Evolutionary conservation across 345 rosid genomes (phyloP).

Genomic region (Iberis pinnata): DNA sequence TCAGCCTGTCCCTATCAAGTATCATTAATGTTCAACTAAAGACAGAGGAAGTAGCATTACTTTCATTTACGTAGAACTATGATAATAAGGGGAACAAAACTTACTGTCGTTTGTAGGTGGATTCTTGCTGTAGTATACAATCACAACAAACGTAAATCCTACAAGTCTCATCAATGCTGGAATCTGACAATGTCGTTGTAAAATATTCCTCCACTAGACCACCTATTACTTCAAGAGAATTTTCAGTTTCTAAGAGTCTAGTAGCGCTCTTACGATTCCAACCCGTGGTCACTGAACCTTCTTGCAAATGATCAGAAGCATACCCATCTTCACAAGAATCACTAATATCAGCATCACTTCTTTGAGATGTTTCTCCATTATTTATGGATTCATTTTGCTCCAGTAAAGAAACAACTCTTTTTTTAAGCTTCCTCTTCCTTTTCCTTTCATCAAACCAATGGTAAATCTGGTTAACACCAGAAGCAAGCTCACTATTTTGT

Average conservation of each 20-base stretch:
- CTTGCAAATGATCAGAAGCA: conserved; percentile 23
- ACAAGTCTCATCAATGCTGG: conserved; percentile 54
- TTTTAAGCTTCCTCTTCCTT: conserved; percentile 49
- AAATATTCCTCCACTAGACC: conserved; percentile 59
- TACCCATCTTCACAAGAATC: conserved; percentile 25
- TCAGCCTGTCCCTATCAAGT: conserved; percentile 8
- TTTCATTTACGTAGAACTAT: conserved; percentile 16
- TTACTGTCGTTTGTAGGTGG: conserved; percentile 53
- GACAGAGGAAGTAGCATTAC: conserved; percentile 10
- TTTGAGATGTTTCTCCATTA: conserved; percentile 33
- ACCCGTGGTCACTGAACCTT: conserved; percentile 14
- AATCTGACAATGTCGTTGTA: conserved; percentile 48
- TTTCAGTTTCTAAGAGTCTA: conserved; percentile 26
- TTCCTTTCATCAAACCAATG: conserved; percentile 43
- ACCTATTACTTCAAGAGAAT: conserved; percentile 32
- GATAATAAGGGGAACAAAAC: conserved; percentile 12
- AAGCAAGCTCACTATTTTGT: conserved; percentile 35
- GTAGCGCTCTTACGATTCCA: conserved; percentile 16
- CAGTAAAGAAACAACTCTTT: conserved; percentile 45
- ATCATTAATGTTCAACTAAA: conserved; percentile 5
- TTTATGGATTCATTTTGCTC: conserved; percentile 36
- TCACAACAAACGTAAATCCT: conserved; percentile 48
- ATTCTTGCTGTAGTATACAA: conserved; percentile 60
- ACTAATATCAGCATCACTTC: conserved; percentile 31
- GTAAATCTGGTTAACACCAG: conserved; percentile 38